Evolutionary conservation across 2,329 filamentous ascomycete species (phyloP), one percentile per base, ranked within the genome.

Genomic region (Hirsutella minnesotensis): DNA sequence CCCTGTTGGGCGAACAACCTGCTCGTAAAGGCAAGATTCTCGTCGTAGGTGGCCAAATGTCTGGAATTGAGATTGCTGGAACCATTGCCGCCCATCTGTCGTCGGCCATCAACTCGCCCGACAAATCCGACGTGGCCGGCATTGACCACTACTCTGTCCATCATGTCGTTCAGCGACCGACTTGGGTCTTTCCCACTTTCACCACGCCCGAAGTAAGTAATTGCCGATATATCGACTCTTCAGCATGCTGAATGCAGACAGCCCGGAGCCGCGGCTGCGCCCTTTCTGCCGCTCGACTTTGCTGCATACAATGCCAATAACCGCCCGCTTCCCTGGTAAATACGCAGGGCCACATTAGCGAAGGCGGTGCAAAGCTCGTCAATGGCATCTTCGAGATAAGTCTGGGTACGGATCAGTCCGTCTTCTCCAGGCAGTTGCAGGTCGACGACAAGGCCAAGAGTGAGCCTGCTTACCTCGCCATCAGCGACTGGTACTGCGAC

Each of bases 21-120:
- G 43, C 48, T 4, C 52, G 54, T 0, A 67, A 68, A 1, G 73
- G 75, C 16, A 85, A 80, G 53, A 77, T 92, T 15, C 67, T 87
- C 1, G 68, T 94, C 0, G 75, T 88, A 1, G 86, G 86, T 1
- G 86, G 85, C 0, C 84, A 88, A 52, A 88, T 92, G 73, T 90
- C 85, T 2, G 86, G 85, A 1, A 75, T 84, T 5, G 86, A 94
- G 63, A 81, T 82, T 39, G 81, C 85, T 0, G 80, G 77, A 9
- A 79, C 80, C 2, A 75, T 89, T 40, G 84, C 83, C 10, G 69
- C 77, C 4, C 78, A 88, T 47, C 59, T 90, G 1, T 89, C 85
- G 0, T 78, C 78, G 5, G 72, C 73, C 3, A 59, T 62, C 12
- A 66, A 82, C 55, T 72, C 75, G 0, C 73, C 79, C 0, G 62